phyloP scores from a whole-genome alignment of 192 early-diverging fungal genomes.

The Diversispora epigaea region DNA sequence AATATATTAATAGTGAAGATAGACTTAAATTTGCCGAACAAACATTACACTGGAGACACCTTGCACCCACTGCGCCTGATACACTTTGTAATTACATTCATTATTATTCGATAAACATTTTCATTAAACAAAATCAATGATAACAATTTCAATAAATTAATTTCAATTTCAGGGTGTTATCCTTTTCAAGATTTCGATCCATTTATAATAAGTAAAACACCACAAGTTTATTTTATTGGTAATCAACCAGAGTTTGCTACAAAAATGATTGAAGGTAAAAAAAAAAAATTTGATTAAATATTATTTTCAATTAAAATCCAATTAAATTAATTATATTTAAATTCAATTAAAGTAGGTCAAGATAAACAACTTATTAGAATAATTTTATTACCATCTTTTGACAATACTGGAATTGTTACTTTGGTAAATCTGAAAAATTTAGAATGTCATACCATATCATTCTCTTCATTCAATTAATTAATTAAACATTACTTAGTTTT shows the following conservation, averaged over 20 bases:
- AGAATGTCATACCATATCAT: conserved; percentile 49
- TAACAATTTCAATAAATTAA: neutral
- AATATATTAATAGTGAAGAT: conserved; percentile 58
- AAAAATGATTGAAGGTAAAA: conserved; percentile 51
- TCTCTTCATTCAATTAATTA: conserved; percentile 12
- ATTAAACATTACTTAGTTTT: too few species aligned
- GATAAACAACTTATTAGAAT: conserved; percentile 64
- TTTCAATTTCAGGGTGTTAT: conserved; percentile 72
- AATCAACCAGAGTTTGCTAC: conserved; percentile 79
- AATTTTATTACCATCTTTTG: conserved; percentile 77
- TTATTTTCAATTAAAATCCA: neutral
- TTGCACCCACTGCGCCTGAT: conserved; percentile 93
- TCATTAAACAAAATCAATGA: neutral
- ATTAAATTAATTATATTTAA: conserved; percentile 21
- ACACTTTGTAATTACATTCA: conserved; percentile 71
- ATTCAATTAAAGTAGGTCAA: conserved; percentile 37
- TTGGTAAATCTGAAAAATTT: conserved; percentile 79
- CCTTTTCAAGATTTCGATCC: conserved; percentile 87
- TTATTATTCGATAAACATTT: neutral
- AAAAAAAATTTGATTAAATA: conserved; percentile 24
- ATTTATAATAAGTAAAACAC: conserved; percentile 71
- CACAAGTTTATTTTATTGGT: conserved; percentile 89
- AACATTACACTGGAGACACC: conserved; percentile 80
- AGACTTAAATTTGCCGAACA: conserved; percentile 70
- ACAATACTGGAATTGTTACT: conserved; percentile 62